Evolutionary conservation across 257 asterid species (phyloP).

Genomic region (Rauvolfia tetraphylla): DNA sequence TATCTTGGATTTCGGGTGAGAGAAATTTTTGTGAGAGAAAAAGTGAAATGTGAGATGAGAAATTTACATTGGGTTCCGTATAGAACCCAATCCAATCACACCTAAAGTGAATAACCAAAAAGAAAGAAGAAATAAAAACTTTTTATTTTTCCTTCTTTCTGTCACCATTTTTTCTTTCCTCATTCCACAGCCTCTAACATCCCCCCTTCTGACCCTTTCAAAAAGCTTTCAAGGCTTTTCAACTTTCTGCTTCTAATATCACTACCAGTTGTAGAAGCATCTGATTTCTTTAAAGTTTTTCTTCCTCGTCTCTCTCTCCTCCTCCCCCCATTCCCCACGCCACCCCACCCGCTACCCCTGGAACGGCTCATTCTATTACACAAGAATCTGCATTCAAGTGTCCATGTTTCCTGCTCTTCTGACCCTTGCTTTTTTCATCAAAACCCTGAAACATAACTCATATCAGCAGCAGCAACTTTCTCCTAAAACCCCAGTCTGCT

Average conservation of each 20-base stretch:
- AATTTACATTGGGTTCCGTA: too few species aligned
- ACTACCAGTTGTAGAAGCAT: conserved; percentile 13
- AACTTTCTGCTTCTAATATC: conserved; percentile 30
- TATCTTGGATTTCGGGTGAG: too few species aligned
- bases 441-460: conserved; percentile 11
- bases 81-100: too few species aligned
- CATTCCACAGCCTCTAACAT: conserved; percentile 19
- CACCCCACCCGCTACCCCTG: not conserved
- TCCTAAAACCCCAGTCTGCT: not conserved
- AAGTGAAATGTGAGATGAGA: too few species aligned
- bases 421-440: not conserved
- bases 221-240: conserved; percentile 31
- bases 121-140: too few species aligned
- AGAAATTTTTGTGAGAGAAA: too few species aligned
- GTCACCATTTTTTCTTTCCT: not conserved
- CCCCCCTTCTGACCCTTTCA: conserved; percentile 42
- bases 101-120: conserved; percentile 9
- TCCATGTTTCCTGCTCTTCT: conserved; percentile 20
- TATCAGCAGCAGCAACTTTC: not conserved
- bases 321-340: not conserved
- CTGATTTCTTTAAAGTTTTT: conserved; percentile 9
- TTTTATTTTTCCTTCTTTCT: conserved; percentile 6
- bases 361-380: not conserved
- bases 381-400: conserved; percentile 9
- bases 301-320: not conserved